Evolutionary conservation across 495 filamentous ascomycete species (phyloP), one percentile per base, ranked within the genome.

Genomic region (Astrothelium macrocarpum): DNA sequence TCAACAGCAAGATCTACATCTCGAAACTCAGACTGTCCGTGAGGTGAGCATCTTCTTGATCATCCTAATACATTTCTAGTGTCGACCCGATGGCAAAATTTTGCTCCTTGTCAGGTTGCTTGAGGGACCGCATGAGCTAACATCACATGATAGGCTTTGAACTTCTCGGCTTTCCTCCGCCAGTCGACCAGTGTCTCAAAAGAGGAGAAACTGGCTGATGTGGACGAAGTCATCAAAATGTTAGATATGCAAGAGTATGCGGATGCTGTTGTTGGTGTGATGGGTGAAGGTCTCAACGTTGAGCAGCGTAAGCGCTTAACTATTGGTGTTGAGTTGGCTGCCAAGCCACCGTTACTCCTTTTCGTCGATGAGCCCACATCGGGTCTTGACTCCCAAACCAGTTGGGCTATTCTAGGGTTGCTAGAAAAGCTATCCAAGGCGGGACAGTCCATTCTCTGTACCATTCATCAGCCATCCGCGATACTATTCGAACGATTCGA

Each of bases 401-500:
- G 69, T 0, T 73, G 60, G 64, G 65, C 68, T 29, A 74, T 69
- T 32, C 43, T 64, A 16, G 63, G 65, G 56, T 64, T 71, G 32
- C 59, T 74, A 32, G 59, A 69, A 45, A 72, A 72, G 62, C 65
- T 75, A 1, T 70, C 72, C 28, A 61, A 69, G 20, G 64, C 56
- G 9, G 70, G 69, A 46, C 70, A 68, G 42, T 65, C 61, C 70
- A 75, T 72, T 32, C 59, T 70, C 49, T 68, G 63, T 36, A 68
- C 36, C 49, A 75, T 97, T 65, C 93, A 97, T 74, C 93, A 97
- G 69, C 91, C 91, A 1, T 91, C 88, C 0, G 89, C 90, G 43
- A 88, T 93, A 76, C 79, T 97, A 46, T 94, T 97, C 79, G 86
- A 95, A 71, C 84, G 89, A 62, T 97, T 97, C 69, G 92, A 97